phyloP scores from a whole-genome alignment of 768 basidiomycete genomes.

The Suillus fuscotomentosus region DNA sequence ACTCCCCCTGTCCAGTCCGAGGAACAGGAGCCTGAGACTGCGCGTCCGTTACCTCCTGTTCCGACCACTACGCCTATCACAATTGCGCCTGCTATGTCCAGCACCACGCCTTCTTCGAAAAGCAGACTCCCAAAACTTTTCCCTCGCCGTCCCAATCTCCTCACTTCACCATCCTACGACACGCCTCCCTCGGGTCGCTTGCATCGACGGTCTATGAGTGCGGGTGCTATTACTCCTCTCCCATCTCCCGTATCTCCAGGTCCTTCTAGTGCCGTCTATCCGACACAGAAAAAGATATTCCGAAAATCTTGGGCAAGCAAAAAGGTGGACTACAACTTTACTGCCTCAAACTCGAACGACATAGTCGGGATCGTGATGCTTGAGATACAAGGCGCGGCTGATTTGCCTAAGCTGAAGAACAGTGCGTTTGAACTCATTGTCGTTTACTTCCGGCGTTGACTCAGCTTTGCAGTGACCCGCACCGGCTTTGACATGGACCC shows the following conservation, averaged over 20 bases:
- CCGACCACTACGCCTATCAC: conserved; percentile 21
- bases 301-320: conserved; percentile 40
- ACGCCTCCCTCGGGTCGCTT: conserved; percentile 19
- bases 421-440: conserved; percentile 49
- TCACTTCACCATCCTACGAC: conserved; percentile 31
- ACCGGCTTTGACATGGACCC: conserved; percentile 97
- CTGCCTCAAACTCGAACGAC: conserved; percentile 58
- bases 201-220: conserved; percentile 33
- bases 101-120: conserved; percentile 13
- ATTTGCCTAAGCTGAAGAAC: conserved; percentile 84
- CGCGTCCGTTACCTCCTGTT: conserved; percentile 18
- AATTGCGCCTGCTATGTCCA: conserved; percentile 24
- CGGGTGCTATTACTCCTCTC: conserved; percentile 20
- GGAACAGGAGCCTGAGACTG: conserved; percentile 16
- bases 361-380: conserved; percentile 94
- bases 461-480: conserved; percentile 59
- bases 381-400: conserved; percentile 81
- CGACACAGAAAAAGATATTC: conserved; percentile 34
- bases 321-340: conserved; percentile 55
- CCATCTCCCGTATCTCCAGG: conserved; percentile 1
- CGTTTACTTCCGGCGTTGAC: conserved; percentile 2
- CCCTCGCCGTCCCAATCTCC: conserved; percentile 29
- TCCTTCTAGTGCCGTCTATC: conserved; percentile 5
- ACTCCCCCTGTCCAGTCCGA: background rate
- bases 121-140: conserved; percentile 35